phyloP scores from a whole-genome alignment of 495 filamentous ascomycete species.

The Sporormia fimetaria region DNA sequence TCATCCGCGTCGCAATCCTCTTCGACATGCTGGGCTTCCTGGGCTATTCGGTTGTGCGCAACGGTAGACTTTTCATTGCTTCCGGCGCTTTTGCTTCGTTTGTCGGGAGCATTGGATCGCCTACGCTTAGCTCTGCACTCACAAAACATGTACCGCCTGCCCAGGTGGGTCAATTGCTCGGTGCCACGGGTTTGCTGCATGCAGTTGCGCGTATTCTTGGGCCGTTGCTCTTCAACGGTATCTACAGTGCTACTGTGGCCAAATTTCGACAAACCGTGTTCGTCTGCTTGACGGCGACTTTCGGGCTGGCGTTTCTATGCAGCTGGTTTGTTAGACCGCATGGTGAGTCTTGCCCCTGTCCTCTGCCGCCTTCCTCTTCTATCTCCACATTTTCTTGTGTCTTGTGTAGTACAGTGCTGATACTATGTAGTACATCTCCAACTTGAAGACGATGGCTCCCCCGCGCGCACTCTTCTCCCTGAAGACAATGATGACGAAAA shows the following conservation, averaged over 20 bases:
- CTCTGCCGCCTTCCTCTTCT: too few species aligned
- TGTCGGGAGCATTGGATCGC: constrained; percentile 71
- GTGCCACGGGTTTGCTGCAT: constrained; percentile 77
- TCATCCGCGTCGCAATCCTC: constrained; percentile 65
- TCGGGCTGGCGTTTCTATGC: constrained; percentile 51
- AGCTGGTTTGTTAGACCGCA: constrained; percentile 61
- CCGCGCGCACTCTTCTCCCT: too few species aligned
- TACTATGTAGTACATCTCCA: too few species aligned
- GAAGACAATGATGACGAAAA: too few species aligned
- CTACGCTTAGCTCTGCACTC: constrained; percentile 67
- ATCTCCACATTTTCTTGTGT: background rate
- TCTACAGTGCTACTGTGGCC: constrained; percentile 72
- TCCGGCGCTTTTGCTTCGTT: constrained; percentile 61
- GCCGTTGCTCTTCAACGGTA: constrained; percentile 69
- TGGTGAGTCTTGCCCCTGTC: too few species aligned
- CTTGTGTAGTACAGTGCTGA: too few species aligned
- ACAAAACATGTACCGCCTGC: constrained; percentile 85
- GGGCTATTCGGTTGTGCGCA: constrained; percentile 56
- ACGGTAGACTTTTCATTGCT: constrained; percentile 45
- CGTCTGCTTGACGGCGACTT: constrained; percentile 54
- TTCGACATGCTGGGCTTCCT: constrained; percentile 67
- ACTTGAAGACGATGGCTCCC: too few species aligned
- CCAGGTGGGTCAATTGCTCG: constrained; percentile 70
- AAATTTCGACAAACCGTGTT: constrained; percentile 74
- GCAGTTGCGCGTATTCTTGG: constrained; percentile 66